phyloP scores from a whole-genome alignment of 73 alveolate genomes.

The Paramecium sexaurelia region DNA sequence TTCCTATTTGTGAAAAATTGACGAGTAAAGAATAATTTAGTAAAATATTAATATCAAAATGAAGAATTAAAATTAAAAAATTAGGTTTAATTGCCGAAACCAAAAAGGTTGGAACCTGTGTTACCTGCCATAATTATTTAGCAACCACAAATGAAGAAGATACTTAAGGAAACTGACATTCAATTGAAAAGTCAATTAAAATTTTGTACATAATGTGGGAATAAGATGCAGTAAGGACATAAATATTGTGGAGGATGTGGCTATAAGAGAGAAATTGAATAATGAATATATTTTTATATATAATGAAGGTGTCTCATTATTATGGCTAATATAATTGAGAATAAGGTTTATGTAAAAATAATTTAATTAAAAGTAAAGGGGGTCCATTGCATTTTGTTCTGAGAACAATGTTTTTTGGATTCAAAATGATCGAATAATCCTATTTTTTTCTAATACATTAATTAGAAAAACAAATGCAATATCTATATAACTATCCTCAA shows the following conservation, averaged over 20 bases:
- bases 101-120: not conserved
- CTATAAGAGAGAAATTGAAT: slow-evolving; percentile 12
- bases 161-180: not conserved
- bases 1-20: slow-evolving; percentile 76
- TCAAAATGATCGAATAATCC: slow-evolving; percentile 19
- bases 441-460: not conserved
- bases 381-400: slow-evolving; percentile 25
- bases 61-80: not conserved
- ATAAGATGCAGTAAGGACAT: not conserved
- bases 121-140: not conserved
- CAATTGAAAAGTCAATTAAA: not conserved
- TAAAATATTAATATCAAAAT: not conserved
- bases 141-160: not conserved
- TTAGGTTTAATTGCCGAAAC: not conserved
- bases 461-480: slow-evolving; percentile 23
- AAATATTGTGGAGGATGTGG: slow-evolving; percentile 55
- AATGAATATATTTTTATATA: slow-evolving; percentile 25
- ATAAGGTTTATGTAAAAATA: not conserved
- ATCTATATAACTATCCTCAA: not conserved
- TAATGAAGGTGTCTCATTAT: not conserved
- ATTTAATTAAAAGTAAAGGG: not conserved
- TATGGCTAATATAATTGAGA: not conserved
- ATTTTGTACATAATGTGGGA: slow-evolving; percentile 42
- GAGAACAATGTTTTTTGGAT: not conserved
- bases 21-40: slow-evolving; percentile 21